Evolutionary conservation across 2,329 filamentous ascomycete species (phyloP).

Genomic region (Rhinocladiella similis): DNA sequence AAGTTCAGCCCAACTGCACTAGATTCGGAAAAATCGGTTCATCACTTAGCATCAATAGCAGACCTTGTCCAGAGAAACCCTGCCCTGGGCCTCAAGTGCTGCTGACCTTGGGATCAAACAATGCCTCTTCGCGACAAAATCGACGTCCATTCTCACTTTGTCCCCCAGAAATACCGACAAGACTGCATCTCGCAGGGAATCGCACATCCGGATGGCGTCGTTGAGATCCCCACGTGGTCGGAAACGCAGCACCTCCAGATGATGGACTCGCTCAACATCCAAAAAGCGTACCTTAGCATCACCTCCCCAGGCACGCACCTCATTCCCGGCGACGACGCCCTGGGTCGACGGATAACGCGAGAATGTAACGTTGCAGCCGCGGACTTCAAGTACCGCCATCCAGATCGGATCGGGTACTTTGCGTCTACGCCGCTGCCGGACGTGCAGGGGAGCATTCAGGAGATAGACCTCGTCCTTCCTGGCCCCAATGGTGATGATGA

Average conservation of each 20-base stretch:
- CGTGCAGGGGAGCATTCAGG: conserved; percentile 45
- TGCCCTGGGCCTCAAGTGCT: too few relatives aligned
- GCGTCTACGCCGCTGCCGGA: conserved; percentile 55
- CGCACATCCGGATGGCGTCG: not conserved
- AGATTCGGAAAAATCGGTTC: too few relatives aligned
- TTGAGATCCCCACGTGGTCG: conserved; percentile 39
- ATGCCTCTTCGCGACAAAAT: too few relatives aligned
- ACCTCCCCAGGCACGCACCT: conserved; percentile 54
- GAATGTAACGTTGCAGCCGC: conserved; percentile 32
- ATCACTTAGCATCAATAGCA: too few relatives aligned
- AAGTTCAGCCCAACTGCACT: too few relatives aligned
- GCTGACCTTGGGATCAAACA: too few relatives aligned
- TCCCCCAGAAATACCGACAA: not conserved
- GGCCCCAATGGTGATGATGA: too few relatives aligned
- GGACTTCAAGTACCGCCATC: conserved; percentile 22
- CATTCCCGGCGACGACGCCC: conserved; percentile 34
- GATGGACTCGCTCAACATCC: conserved; percentile 51
- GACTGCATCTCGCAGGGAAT: not conserved
- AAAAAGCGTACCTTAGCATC: conserved; percentile 54
- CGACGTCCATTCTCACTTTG: not conserved
- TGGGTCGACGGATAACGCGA: conserved; percentile 37
- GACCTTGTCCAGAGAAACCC: too few relatives aligned
- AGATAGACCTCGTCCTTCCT: too few relatives aligned
- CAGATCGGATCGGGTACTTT: conserved; percentile 51
- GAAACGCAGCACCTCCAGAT: conserved; percentile 46